These are phyloP conservation scores for Tetrahymena elliotti DNA, from an alignment of 73 alveolate species.

Conservation along the genomic window DNA sequence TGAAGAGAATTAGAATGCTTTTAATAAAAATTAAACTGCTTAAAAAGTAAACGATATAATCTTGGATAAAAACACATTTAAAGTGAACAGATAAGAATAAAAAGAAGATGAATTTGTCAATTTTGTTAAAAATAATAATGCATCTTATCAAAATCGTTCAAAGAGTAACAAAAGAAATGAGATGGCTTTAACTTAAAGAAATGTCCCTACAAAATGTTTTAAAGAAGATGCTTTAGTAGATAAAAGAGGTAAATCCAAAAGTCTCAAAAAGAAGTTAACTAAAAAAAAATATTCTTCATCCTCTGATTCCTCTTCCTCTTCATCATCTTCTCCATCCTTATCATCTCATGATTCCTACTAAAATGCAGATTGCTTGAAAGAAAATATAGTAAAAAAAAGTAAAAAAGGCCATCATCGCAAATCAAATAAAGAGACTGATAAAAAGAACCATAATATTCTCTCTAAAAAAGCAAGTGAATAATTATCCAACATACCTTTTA, in stretches of 20 bases:
- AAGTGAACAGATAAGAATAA: not conserved
- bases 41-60: not conserved
- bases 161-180: not conserved
- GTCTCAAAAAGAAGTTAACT: not conserved
- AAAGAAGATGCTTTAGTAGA: not conserved
- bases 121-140: not conserved
- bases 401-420: not conserved
- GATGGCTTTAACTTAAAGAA: not conserved
- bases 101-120: not conserved
- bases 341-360: not conserved
- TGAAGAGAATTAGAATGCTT: not conserved
- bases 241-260: not conserved
- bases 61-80: not conserved
- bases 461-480: not conserved
- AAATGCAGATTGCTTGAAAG: not conserved
- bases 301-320: not conserved
- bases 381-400: not conserved
- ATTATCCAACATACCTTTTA: not conserved
- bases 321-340: not conserved
- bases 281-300: not conserved
- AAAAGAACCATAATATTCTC: not conserved
- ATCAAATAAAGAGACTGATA: not conserved
- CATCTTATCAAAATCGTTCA: not conserved
- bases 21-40: not conserved
- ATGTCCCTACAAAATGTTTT: not conserved